Conservation (phyloP, 148 eudicot genomes). For the Cornus kousa region DNA sequence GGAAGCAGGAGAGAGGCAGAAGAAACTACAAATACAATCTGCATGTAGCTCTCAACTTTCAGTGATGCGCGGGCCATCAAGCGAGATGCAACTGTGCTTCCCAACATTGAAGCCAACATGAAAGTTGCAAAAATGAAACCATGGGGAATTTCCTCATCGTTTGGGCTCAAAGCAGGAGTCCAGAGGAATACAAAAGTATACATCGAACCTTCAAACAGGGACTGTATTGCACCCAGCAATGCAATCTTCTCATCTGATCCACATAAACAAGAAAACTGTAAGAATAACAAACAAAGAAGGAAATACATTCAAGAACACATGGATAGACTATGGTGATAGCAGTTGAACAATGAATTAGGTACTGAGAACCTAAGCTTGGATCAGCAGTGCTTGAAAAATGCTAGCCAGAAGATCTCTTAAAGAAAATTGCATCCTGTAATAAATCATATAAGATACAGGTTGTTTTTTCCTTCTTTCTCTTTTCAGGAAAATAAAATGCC, state of each 20-base stretch:
- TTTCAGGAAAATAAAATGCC: background rate
- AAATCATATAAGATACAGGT: background rate
- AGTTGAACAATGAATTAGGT: background rate
- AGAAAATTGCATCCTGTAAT: background rate
- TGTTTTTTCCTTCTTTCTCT: background rate
- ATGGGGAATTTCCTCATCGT: conserved; percentile 93
- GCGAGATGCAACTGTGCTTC: conserved; percentile 90
- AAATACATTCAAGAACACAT: background rate
- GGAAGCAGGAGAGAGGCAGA: conserved; percentile 87
- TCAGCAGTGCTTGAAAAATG: background rate
- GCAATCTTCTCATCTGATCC: conserved; percentile 93
- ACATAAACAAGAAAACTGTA: conserved; percentile 1
- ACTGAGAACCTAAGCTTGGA: background rate
- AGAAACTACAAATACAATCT: conserved; percentile 78
- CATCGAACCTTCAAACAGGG: conserved; percentile 98
- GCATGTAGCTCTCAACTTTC: conserved; percentile 96
- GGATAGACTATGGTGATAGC: background rate
- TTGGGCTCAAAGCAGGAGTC: conserved; percentile 98
- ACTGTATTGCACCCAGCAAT: conserved; percentile 92
- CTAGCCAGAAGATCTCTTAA: background rate
- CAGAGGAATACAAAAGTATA: conserved; percentile 95
- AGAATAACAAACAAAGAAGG: background rate
- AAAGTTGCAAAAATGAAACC: conserved; percentile 96
- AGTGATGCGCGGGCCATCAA: conserved; percentile 63
- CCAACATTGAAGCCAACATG: conserved; percentile 98